Evolutionary conservation across 371 early-diverging fungal species (phyloP), one percentile per base, ranked within the genome.

Genomic region (Sporodiniella umbellata): DNA sequence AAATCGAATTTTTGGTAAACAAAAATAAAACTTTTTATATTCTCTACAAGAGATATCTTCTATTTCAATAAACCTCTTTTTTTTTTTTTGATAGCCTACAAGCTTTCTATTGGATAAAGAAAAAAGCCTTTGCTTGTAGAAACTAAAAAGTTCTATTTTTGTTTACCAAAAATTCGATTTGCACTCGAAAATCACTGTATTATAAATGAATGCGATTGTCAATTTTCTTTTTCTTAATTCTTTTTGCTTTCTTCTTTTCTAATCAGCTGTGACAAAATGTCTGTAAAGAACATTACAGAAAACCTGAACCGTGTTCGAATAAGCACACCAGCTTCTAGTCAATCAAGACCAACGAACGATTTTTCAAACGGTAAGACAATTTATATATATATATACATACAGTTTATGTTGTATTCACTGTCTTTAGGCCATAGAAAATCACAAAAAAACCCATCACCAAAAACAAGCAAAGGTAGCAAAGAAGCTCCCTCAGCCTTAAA

Each of bases 391-490:
- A n/a, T n/a, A n/a, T n/a, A n/a, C n/a, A n/a, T n/a, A n/a, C n/a
- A n/a, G n/a, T n/a, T n/a, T n/a, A n/a, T n/a, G n/a, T n/a, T n/a
- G n/a, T n/a, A n/a, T n/a, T n/a, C n/a, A n/a, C n/a, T 47, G 18
- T 21, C 3, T 28, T 4, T 10, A 22, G 30, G 33, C 5, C 14
- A 49, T n/a, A 30, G 40, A 28, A 15, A 18, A 22, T 18, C 28
- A 46, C 25, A 58, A 40, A 43, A 56, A 56, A 31, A 57, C 48
- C 24, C 61, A 64, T 23, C 68, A 68, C 66, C 61, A 43, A 61
- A 59, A 28, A 51, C 69, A 15, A 64, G 69, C 7, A 72, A 69
- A 23, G 73, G 69, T 45, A 69, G 69, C 44, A 69, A 72, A 53
- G 64, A 64, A 11, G 62, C 61, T 1, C 64, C 63, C 6, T 64